A percentile compares a stretch with the other conserved stretches of the same genome.
These are phyloP conservation scores for Keithomyces neogunnii DNA, from an alignment of 2,329 filamentous ascomycete species.

Conservation along the genomic window DNA sequence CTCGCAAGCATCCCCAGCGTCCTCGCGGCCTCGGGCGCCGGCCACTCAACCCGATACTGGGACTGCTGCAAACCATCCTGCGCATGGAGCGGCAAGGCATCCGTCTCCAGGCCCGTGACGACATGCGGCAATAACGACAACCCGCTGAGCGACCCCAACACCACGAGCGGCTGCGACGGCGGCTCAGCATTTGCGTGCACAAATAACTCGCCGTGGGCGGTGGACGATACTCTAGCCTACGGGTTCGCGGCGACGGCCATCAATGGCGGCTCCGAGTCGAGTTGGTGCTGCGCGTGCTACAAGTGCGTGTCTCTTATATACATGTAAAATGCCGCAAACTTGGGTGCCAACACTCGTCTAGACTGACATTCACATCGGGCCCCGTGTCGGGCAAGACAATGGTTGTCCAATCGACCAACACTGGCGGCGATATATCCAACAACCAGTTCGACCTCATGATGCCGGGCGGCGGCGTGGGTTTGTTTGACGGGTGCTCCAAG, in stretches of 20 bases:
- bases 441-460: conserved; percentile 37
- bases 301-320: conserved; percentile 24
- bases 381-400: conserved; percentile 50
- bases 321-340: background rate
- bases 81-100: conserved; percentile 48
- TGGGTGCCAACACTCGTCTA: conserved; percentile 2
- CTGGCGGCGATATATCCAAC: conserved; percentile 26
- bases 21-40: conserved; percentile 18
- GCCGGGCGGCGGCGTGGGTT: conserved; percentile 46
- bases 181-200: conserved; percentile 53
- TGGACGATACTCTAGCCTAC: conserved; percentile 50
- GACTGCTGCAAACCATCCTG: conserved; percentile 68
- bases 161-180: conserved; percentile 45
- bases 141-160: conserved; percentile 40
- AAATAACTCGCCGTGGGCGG: conserved; percentile 53
- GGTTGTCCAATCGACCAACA: conserved; percentile 58
- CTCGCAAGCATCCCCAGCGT: conserved; percentile 15
- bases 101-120: conserved; percentile 38
- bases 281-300: conserved; percentile 62
- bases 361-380: conserved; percentile 42
- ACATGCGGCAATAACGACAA: conserved; percentile 48
- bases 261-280: conserved; percentile 43
- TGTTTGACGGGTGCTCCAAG: conserved; percentile 42
- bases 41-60: conserved; percentile 36
- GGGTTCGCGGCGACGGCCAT: conserved; percentile 56